These are phyloP conservation scores for Rhodotorula babjevae DNA, from an alignment of 768 basidiomycete species.

Conservation along the genomic window DNA sequence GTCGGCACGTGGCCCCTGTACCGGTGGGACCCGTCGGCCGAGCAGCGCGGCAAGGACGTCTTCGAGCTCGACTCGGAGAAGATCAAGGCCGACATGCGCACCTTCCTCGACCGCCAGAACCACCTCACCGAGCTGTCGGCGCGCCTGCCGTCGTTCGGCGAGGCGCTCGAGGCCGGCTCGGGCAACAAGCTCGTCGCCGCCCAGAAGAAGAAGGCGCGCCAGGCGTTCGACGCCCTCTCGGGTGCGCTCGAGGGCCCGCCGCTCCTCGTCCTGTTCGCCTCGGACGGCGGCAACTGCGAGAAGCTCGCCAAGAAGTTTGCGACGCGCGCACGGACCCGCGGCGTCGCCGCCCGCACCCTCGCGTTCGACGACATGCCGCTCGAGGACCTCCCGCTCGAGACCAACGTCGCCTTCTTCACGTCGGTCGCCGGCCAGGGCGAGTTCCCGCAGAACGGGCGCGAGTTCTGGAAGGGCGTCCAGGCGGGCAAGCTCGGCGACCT, in stretches of 20 bases:
- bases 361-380: constrained; percentile 76
- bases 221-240: constrained; percentile 77
- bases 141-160: constrained; percentile 57
- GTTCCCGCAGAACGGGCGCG: constrained; percentile 90
- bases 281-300: constrained; percentile 92
- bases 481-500: constrained; percentile 55
- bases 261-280: constrained; percentile 82
- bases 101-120: constrained; percentile 93
- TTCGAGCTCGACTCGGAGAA: constrained; percentile 89
- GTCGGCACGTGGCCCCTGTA: constrained; percentile 97
- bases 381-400: constrained; percentile 67
- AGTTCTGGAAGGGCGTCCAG: constrained; percentile 78
- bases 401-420: constrained; percentile 75
- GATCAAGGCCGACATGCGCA: constrained; percentile 85
- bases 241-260: constrained; percentile 82
- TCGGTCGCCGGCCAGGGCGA: constrained; percentile 96
- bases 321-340: constrained; percentile 74
- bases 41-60: constrained; percentile 62
- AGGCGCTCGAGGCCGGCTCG: constrained; percentile 72
- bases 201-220: constrained; percentile 70
- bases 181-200: constrained; percentile 81
- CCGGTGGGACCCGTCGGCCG: constrained; percentile 90
- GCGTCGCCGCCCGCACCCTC: constrained; percentile 67
- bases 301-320: constrained; percentile 87
- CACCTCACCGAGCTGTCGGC: constrained; percentile 84